Evolutionary conservation across 257 asterid genomes (phyloP).

Genomic region (Jacaranda mimosifolia): DNA sequence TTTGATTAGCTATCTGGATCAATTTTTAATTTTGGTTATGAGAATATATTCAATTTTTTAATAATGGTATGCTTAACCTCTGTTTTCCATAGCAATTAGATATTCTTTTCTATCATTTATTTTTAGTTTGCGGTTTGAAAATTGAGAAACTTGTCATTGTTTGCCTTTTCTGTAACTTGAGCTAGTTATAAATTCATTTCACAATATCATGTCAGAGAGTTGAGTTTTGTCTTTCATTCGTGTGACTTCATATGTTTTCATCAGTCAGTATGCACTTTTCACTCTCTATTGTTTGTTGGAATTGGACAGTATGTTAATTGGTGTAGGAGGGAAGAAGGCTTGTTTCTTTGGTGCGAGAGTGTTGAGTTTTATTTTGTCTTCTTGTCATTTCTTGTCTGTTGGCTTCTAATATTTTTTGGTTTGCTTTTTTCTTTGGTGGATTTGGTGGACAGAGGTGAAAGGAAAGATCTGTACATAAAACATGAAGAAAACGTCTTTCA

Average conservation of each 20-base stretch:
- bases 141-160: conserved; percentile 1
- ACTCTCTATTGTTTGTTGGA: conserved; percentile 1
- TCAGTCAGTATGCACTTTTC: not conserved
- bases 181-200: not conserved
- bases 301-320: not conserved
- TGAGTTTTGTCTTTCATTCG: not conserved
- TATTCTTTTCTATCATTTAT: conserved; percentile 3
- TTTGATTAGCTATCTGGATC: conserved; percentile 14
- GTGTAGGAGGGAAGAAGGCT: conserved; percentile 9
- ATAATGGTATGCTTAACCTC: not conserved
- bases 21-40: not conserved
- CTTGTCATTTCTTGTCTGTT: not conserved
- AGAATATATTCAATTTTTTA: not conserved
- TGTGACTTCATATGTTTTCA: conserved; percentile 6
- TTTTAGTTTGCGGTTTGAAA: not conserved
- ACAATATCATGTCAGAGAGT: not conserved
- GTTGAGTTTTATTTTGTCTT: not conserved
- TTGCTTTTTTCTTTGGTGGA: conserved; percentile 34
- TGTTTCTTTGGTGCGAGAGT: conserved; percentile 12
- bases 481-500: conserved; percentile 50
- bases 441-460: conserved; percentile 49
- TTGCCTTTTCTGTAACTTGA: conserved; percentile 11
- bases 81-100: conserved; percentile 7
- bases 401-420: conserved; percentile 36
- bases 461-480: conserved; percentile 41